Conservation (phyloP, 306 rosid species). For the Rosa persica region DNA sequence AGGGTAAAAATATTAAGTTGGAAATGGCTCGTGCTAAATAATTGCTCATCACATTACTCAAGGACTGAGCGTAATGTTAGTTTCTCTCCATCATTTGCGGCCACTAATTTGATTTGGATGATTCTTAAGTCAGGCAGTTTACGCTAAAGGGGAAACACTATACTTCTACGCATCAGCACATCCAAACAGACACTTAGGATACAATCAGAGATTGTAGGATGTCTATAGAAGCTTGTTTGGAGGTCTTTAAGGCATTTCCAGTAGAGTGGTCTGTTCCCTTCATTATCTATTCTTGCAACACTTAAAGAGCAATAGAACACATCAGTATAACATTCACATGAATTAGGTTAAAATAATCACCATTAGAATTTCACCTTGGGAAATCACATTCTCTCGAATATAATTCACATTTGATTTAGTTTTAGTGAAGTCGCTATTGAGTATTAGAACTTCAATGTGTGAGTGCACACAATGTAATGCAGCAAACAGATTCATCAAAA, state of each 20-base stretch:
- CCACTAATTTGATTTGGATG: background rate
- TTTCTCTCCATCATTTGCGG: background rate
- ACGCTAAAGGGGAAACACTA: background rate
- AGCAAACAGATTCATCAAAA: background rate
- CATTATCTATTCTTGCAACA: too few species aligned
- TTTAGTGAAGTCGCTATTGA: background rate
- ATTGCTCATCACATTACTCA: background rate
- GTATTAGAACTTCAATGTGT: background rate
- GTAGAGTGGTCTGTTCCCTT: background rate
- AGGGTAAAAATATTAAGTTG: background rate
- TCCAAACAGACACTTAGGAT: background rate
- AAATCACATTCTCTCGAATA: background rate
- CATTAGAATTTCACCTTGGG: background rate
- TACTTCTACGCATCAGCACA: background rate
- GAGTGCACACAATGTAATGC: background rate
- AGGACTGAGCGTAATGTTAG: background rate
- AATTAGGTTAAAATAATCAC: background rate
- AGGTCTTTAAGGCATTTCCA: background rate
- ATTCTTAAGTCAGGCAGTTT: background rate
- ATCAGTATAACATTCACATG: background rate
- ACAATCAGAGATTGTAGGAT: background rate
- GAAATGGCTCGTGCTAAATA: background rate
- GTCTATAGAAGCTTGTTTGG: background rate
- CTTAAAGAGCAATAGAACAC: too few species aligned
- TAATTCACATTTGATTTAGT: background rate